Evolutionary conservation across 2,329 filamentous ascomycete genomes (phyloP).

Genomic region (Ascochyta koolunga): DNA sequence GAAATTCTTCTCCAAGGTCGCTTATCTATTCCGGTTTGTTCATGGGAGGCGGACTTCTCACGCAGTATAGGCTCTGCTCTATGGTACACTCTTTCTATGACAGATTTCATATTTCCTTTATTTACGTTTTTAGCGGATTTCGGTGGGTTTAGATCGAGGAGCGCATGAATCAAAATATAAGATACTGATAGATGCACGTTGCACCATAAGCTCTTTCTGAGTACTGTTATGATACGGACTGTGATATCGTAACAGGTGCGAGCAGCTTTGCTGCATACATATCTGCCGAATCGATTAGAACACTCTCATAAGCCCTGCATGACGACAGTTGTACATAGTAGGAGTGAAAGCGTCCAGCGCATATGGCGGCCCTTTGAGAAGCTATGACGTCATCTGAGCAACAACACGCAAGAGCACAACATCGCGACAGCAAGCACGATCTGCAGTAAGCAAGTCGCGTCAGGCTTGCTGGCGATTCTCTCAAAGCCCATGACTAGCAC

Average conservation of each 20-base stretch:
- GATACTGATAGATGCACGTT: too few relatives aligned
- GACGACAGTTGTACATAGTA: not conserved
- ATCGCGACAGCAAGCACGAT: not conserved
- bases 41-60: not conserved
- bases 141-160: not conserved
- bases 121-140: not conserved
- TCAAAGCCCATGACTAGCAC: conserved; percentile 1
- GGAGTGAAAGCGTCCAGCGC: not conserved
- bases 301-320: too few relatives aligned
- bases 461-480: not conserved
- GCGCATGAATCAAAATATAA: not conserved
- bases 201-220: too few relatives aligned
- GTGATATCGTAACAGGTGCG: too few relatives aligned
- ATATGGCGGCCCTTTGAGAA: not conserved
- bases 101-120: not conserved
- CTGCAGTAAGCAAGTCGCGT: not conserved
- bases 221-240: too few relatives aligned
- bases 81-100: not conserved
- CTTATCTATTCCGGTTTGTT: not conserved
- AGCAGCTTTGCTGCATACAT: too few relatives aligned
- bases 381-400: not conserved
- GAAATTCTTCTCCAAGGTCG: not conserved
- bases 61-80: not conserved
- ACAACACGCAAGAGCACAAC: not conserved
- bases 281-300: too few relatives aligned